phyloP scores from a whole-genome alignment of 2,329 filamentous ascomycete genomes.

The Penicillium sp. region DNA sequence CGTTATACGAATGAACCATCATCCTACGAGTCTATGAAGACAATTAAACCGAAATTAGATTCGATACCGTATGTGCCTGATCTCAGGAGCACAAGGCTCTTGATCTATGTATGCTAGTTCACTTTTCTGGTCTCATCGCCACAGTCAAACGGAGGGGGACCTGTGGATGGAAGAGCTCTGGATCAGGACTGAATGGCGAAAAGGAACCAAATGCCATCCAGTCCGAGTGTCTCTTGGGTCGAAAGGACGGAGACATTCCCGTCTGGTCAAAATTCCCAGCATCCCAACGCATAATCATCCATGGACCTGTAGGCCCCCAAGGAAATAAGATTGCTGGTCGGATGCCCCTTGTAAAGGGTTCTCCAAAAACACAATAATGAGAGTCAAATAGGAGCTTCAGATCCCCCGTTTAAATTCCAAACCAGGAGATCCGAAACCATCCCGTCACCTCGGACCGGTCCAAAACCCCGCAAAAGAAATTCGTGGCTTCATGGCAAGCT shows the following conservation, averaged over 20 bases:
- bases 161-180: constrained; percentile 20
- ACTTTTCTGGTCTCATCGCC: constrained; percentile 29
- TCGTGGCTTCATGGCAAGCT: constrained; percentile 16
- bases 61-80: constrained; percentile 24
- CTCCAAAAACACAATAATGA: constrained; percentile 12
- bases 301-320: background rate
- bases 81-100: constrained; percentile 17
- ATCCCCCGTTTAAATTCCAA: background rate
- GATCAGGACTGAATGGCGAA: constrained; percentile 28
- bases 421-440: background rate
- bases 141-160: constrained; percentile 15
- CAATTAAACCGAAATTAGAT: constrained; percentile 6
- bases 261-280: background rate
- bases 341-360: background rate
- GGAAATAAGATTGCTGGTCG: background rate
- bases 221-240: constrained; percentile 23
- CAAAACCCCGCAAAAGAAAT: constrained; percentile 18
- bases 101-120: constrained; percentile 23
- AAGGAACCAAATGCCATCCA: constrained; percentile 32
- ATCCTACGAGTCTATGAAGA: background rate
- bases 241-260: constrained; percentile 7
- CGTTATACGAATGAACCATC: too few species aligned
- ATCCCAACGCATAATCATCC: background rate
- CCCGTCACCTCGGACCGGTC: constrained; percentile 2
- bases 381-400: background rate